A percentile compares a stretch with the other conserved stretches of the same genome.
phyloP scores from a whole-genome alignment of 106 monocot species.

The Dendrobium chrysotoxum region DNA sequence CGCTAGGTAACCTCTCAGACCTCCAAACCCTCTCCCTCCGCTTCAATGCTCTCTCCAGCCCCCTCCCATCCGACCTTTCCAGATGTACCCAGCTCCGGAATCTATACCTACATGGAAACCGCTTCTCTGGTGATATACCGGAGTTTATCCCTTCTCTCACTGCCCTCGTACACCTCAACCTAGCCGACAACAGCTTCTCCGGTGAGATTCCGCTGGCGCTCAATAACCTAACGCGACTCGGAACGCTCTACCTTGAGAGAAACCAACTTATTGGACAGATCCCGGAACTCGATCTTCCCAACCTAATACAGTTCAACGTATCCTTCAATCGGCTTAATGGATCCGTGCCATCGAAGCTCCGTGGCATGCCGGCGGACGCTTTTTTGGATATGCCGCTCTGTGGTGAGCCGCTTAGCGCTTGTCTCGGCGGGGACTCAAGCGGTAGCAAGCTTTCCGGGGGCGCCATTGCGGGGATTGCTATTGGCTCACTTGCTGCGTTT shows the following conservation, averaged over 20 bases:
- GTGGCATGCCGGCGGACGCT: constrained; percentile 18
- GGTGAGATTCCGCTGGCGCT: constrained; percentile 22
- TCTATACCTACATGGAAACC: constrained; percentile 32
- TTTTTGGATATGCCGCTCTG: constrained; percentile 46
- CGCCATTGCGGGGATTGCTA: constrained; percentile 77
- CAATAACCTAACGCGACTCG: constrained; percentile 26
- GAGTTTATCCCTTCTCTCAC: constrained; percentile 8
- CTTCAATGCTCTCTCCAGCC: constrained; percentile 34
- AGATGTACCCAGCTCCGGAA: constrained; percentile 21
- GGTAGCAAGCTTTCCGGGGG: constrained; percentile 51
- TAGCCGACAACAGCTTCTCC: constrained; percentile 34
- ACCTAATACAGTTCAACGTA: constrained; percentile 49
- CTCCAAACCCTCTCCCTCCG: constrained; percentile 33
- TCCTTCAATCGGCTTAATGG: constrained; percentile 52
- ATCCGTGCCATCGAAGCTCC: constrained; percentile 40
- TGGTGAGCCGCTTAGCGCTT: constrained; percentile 35
- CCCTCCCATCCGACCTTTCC: constrained; percentile 27
- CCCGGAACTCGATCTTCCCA: constrained; percentile 30
- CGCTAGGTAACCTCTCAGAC: constrained; percentile 26
- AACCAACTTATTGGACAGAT: constrained; percentile 41
- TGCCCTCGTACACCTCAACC: constrained; percentile 23
- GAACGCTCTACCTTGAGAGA: constrained; percentile 28
- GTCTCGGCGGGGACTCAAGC: constrained; percentile 25
- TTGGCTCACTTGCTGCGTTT: constrained; percentile 32
- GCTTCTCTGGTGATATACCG: constrained; percentile 30